Evolutionary conservation across 1,139 yeast species (phyloP), one percentile per base, ranked within the genome.

Genomic region (Waltiozyma sp.): DNA sequence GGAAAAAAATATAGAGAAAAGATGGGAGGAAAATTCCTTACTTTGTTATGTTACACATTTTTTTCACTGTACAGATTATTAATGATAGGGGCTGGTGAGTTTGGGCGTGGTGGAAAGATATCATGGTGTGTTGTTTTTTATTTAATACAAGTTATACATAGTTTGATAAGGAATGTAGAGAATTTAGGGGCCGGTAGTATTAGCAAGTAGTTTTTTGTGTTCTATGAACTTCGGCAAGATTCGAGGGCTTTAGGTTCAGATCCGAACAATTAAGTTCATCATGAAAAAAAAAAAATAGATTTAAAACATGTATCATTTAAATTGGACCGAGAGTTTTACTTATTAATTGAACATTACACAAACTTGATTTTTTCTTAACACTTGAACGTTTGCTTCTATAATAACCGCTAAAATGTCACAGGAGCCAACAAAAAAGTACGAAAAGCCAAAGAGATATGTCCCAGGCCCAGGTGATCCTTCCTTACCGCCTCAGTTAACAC

Each of bases 391-490:
- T n/a, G n/a, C n/a, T n/a, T n/a, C n/a, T 4, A 10, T 26, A 14
- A 26, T 10, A 26, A 26, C 34, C 18, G 4, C 10, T 15, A 14
- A 4, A 4, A 31, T 31, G 34, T 31, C 34, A 4, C 15, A 31
- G n/a, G 34, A 31, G 9, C 34, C 11, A 3, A 14, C 4, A 7
- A 31, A 31, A 33, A 10, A 43, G n/a, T 43, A 39, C 7, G 37
- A 59, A 42, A 62, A 60, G 48, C 70, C 71, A 38, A 66, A 68
- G 48, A 66, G 75, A 48, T 80, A 83, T 55, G 70, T 74, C 1
- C 89, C 91, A 14, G 79, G 77, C 40, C 78, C 83, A 1, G 91
- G 88, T 9, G 89, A 82, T 51, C 94, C 95, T 2, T 77, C 64
- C 6, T 64, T 87, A 41, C 95, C 96, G 1, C 95, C 95, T 1